These are phyloP conservation scores for Aspergillus jensenii DNA, from an alignment of 2,329 filamentous ascomycete genomes.

Conservation along the genomic window DNA sequence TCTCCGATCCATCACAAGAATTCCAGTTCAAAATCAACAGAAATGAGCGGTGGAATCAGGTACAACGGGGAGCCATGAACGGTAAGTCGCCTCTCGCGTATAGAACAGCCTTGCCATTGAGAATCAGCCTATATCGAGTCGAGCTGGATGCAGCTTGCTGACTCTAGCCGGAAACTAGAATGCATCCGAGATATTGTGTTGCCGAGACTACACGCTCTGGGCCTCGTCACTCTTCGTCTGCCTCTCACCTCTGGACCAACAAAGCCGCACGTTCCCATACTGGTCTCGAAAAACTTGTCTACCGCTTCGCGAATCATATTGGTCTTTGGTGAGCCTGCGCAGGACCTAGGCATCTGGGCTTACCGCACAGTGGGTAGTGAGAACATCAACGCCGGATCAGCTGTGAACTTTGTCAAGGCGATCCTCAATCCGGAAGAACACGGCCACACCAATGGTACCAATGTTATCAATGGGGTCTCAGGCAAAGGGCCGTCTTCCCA, in stretches of 20 bases:
- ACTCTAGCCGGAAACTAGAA: conserved; percentile 16
- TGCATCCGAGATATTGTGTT: conserved; percentile 63
- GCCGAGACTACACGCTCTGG: conserved; percentile 60
- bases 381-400: conserved; percentile 69
- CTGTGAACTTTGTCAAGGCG: conserved; percentile 61
- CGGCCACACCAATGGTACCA: background rate
- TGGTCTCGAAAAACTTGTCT: conserved; percentile 59
- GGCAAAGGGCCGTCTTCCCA: background rate
- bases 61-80: conserved; percentile 73
- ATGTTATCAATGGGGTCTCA: conserved; percentile 17
- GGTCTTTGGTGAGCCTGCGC: conserved; percentile 68
- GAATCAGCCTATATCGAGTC: background rate
- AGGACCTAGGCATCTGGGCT: conserved; percentile 74
- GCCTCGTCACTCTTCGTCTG: conserved; percentile 61
- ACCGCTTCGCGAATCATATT: conserved; percentile 65
- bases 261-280: conserved; percentile 67
- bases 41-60: conserved; percentile 74
- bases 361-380: conserved; percentile 65
- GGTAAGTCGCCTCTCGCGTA: conserved; percentile 47
- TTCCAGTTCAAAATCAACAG: conserved; percentile 74
- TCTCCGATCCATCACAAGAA: conserved; percentile 64
- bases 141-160: background rate
- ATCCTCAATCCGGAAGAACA: conserved; percentile 30
- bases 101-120: background rate
- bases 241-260: conserved; percentile 53